A percentile compares a stretch with the other conserved stretches of the same genome.
phyloP scores from a whole-genome alignment of 2,329 filamentous ascomycete genomes.

The Xylariales sp. region DNA sequence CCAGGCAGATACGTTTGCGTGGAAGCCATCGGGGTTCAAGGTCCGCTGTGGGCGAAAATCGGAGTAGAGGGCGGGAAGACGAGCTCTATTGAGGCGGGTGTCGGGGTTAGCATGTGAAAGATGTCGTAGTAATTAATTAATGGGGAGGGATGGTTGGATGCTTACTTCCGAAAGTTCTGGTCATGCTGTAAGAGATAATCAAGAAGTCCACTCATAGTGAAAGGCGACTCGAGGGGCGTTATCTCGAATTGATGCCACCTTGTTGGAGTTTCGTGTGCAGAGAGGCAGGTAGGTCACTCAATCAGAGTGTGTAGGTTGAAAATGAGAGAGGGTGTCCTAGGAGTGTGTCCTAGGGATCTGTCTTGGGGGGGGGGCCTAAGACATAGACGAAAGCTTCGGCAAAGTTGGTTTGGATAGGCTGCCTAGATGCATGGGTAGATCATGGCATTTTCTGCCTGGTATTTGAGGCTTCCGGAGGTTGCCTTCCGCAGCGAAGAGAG shows the following conservation, averaged over 20 bases:
- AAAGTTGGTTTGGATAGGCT: background rate
- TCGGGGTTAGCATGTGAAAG: slow-evolving; percentile 19
- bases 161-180: slow-evolving; percentile 69
- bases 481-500: background rate
- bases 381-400: background rate
- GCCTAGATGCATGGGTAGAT: background rate
- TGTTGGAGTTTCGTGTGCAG: background rate
- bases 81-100: slow-evolving; percentile 65
- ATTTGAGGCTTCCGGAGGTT: background rate
- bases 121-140: background rate
- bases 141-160: background rate
- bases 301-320: background rate
- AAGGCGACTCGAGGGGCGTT: slow-evolving; percentile 5
- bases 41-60: slow-evolving; percentile 81
- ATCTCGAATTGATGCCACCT: slow-evolving; percentile 4
- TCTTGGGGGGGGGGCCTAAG: background rate
- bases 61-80: slow-evolving; percentile 87
- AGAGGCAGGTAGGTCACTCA: background rate
- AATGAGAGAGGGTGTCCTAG: slow-evolving; percentile 7
- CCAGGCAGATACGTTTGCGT: slow-evolving; percentile 84
- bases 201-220: slow-evolving; percentile 73
- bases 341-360: too few species aligned
- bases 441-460: slow-evolving; percentile 1
- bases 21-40: slow-evolving; percentile 86
- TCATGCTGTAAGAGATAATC: slow-evolving; percentile 72